phyloP scores from a whole-genome alignment of 495 filamentous ascomycete genomes.

The Geoglossum glabrum region DNA sequence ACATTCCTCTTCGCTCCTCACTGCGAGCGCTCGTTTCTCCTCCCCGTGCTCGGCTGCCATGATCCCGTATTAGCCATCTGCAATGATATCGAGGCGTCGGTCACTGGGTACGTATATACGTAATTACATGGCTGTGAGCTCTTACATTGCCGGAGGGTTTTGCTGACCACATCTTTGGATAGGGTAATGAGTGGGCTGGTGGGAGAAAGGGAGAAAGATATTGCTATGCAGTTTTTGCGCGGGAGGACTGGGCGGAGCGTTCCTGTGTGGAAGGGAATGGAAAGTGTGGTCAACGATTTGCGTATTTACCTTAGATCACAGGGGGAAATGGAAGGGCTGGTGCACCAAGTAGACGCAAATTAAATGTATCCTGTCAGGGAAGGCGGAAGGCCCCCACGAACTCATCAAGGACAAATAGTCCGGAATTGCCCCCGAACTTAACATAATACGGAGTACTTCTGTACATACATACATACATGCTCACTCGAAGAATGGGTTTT shows the following conservation, averaged over 20 bases:
- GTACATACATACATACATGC: no score
- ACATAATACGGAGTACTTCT: no score
- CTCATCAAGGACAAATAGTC: no score
- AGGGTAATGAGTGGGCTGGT: not conserved
- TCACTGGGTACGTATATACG: conserved; percentile 3
- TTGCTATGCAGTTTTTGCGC: not conserved
- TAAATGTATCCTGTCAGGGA: no score
- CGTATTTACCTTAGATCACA: not conserved
- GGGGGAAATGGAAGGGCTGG: no score
- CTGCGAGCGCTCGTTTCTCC: conserved; percentile 7
- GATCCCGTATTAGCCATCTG: conserved; percentile 2
- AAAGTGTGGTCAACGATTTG: not conserved
- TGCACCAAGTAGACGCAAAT: no score
- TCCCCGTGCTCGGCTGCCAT: not conserved
- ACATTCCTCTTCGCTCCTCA: conserved; percentile 34
- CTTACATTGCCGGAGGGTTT: not conserved
- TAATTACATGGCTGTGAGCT: not conserved
- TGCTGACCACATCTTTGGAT: not conserved
- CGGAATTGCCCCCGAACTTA: no score
- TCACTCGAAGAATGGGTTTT: no score
- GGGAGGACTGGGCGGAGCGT: not conserved
- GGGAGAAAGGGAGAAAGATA: not conserved
- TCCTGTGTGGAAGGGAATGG: not conserved
- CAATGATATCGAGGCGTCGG: conserved; percentile 3
- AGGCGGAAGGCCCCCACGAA: no score